A percentile compares a stretch with the other conserved stretches of the same genome.
phyloP scores from a whole-genome alignment of 1,284 basidiomycete genomes.

The Phellopilus nigrolimitatus region DNA sequence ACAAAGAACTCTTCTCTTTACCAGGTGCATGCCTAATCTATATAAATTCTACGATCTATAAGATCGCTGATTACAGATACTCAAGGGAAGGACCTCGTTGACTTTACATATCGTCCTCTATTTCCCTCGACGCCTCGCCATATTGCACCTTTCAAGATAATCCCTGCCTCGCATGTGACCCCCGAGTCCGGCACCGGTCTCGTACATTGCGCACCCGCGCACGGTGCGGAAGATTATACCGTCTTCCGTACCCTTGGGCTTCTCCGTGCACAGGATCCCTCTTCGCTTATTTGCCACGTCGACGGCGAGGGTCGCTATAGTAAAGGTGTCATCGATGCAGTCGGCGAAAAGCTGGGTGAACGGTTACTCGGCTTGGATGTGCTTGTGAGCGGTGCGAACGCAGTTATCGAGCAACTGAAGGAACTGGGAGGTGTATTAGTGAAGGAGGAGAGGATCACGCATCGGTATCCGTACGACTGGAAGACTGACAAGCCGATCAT shows the following conservation, averaged over 20 bases:
- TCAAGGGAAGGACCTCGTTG: slow-evolving; percentile 63
- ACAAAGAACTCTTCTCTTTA: slow-evolving; percentile 45
- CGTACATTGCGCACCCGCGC: slow-evolving; percentile 94
- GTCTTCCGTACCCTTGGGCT: slow-evolving; percentile 52
- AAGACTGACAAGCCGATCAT: slow-evolving; percentile 92
- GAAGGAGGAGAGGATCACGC: slow-evolving; percentile 69
- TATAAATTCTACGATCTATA: not conserved
- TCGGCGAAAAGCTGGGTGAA: slow-evolving; percentile 41
- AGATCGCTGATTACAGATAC: not conserved
- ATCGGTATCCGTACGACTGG: slow-evolving; percentile 98
- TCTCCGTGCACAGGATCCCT: slow-evolving; percentile 37
- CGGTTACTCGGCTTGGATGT: slow-evolving; percentile 69
- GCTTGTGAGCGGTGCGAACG: slow-evolving; percentile 63
- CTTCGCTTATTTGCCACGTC: slow-evolving; percentile 64
- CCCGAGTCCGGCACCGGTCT: slow-evolving; percentile 90
- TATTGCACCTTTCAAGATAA: slow-evolving; percentile 35
- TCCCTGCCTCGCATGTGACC: slow-evolving; percentile 73
- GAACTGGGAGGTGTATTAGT: slow-evolving; percentile 52
- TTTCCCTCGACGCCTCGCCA: slow-evolving; percentile 40
- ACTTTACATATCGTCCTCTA: slow-evolving; percentile 62
- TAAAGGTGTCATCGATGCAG: slow-evolving; percentile 45
- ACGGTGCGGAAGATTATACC: slow-evolving; percentile 91
- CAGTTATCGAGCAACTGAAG: slow-evolving; percentile 61
- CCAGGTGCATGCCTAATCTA: slow-evolving; percentile 38
- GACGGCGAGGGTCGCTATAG: slow-evolving; percentile 79